These are phyloP conservation scores for Durio zibethinus DNA, from an alignment of 345 rosid species.

Conservation along the genomic window DNA sequence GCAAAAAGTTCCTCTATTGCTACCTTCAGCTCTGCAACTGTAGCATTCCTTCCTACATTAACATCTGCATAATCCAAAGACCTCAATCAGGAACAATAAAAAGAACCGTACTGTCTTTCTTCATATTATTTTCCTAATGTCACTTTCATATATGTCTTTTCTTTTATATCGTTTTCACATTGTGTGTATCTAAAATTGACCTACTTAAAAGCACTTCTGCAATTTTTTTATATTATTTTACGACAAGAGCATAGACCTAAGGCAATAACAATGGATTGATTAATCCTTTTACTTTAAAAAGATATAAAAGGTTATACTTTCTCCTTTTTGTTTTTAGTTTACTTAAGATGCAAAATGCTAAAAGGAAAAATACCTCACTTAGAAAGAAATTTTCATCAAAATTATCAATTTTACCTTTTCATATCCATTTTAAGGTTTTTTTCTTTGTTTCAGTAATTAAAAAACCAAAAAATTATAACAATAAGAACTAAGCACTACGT, in stretches of 20 bases:
- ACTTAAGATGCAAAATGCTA: neutral
- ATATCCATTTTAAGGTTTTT: neutral
- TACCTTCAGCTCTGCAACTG: conserved; percentile 58
- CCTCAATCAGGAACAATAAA: neutral
- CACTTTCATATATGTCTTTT: no score
- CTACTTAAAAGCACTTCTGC: neutral
- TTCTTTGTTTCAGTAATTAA: neutral
- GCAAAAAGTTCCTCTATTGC: conserved; percentile 66
- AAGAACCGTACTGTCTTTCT: neutral
- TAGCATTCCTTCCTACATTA: conserved; percentile 46
- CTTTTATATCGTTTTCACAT: no score
- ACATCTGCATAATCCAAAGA: conserved; percentile 39
- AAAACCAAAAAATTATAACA: neutral
- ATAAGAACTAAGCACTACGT: neutral
- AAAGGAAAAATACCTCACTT: no score
- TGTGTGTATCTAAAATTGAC: no score
- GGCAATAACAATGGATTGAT: neutral
- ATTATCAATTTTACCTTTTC: neutral
- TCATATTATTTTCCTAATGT: no score
- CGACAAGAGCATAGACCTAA: neutral
- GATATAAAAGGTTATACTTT: neutral
- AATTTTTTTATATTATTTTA: neutral
- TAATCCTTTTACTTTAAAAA: neutral
- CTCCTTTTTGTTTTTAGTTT: neutral
- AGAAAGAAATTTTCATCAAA: neutral